These are phyloP conservation scores for Exophiala mesophila DNA, from an alignment of 2,329 filamentous ascomycete species.

Conservation along the genomic window DNA sequence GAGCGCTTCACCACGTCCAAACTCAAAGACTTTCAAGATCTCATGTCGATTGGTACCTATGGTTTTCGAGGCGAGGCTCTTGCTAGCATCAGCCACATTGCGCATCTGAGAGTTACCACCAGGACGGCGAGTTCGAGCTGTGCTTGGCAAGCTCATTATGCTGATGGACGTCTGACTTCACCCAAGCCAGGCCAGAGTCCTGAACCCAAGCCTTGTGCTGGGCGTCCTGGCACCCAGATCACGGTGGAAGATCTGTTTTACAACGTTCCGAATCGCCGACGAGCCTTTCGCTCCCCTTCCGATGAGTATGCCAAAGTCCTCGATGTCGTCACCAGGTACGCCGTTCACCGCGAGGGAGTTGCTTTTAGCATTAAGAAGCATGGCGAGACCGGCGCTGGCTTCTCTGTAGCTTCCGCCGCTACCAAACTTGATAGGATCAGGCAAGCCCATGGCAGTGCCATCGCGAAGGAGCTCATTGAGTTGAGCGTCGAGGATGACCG, in stretches of 20 bases:
- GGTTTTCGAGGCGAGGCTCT: slow-evolving; percentile 96
- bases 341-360: slow-evolving; percentile 84
- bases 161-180: slow-evolving; percentile 73
- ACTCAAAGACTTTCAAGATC: slow-evolving; percentile 85
- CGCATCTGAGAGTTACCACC: slow-evolving; percentile 90
- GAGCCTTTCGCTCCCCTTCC: slow-evolving; percentile 82
- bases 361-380: slow-evolving; percentile 96
- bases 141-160: slow-evolving; percentile 86
- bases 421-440: slow-evolving; percentile 77
- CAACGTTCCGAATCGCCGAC: slow-evolving; percentile 82
- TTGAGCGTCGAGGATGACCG: slow-evolving; percentile 67
- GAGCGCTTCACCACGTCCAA: slow-evolving; percentile 97
- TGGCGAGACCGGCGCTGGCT: slow-evolving; percentile 75
- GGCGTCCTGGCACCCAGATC: slow-evolving; percentile 86
- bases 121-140: slow-evolving; percentile 82
- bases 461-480: slow-evolving; percentile 82
- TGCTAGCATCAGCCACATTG: slow-evolving; percentile 97
- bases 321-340: slow-evolving; percentile 88
- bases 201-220: slow-evolving; percentile 83
- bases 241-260: slow-evolving; percentile 97
- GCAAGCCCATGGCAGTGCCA: slow-evolving; percentile 75
- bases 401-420: slow-evolving; percentile 71
- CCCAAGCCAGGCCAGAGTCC: slow-evolving; percentile 81
- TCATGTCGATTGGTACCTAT: slow-evolving; percentile 85
- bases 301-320: slow-evolving; percentile 98